Evolutionary conservation across 2,329 filamentous ascomycete species (phyloP).

Genomic region (Pseudogymnoascus destructans): DNA sequence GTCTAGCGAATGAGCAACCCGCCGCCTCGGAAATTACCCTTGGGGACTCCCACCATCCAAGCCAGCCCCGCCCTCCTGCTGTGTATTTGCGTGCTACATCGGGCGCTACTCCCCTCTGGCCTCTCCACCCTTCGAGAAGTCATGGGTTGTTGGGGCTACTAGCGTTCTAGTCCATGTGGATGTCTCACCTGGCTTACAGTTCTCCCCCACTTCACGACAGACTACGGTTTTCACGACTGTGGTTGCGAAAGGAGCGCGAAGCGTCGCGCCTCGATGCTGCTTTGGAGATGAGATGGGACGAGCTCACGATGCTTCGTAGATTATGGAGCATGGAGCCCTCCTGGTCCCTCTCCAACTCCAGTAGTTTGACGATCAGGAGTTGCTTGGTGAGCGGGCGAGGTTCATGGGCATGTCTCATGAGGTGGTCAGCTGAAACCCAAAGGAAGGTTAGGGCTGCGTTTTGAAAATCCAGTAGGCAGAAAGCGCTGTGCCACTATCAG

Average conservation of each 20-base stretch:
- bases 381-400: background rate
- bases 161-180: background rate
- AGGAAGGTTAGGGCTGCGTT: background rate
- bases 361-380: constrained; percentile 3
- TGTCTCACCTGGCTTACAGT: background rate
- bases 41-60: background rate
- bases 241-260: background rate
- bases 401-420: constrained; percentile 2
- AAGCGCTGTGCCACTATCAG: background rate
- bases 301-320: background rate
- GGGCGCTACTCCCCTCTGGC: background rate
- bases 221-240: background rate
- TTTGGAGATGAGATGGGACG: constrained; percentile 3
- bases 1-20: constrained; percentile 2
- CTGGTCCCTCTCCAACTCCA: background rate
- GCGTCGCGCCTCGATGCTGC: background rate
- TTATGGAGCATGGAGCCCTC: background rate
- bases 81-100: background rate
- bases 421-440: background rate
- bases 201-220: background rate
- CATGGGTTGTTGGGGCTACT: background rate
- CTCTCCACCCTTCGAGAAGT: constrained; percentile 1
- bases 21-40: constrained; percentile 4
- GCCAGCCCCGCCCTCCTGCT: background rate
- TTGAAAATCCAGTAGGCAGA: background rate